Evolutionary conservation across 2,329 filamentous ascomycete species (phyloP).

Genomic region (Colletotrichum liaoningense): DNA sequence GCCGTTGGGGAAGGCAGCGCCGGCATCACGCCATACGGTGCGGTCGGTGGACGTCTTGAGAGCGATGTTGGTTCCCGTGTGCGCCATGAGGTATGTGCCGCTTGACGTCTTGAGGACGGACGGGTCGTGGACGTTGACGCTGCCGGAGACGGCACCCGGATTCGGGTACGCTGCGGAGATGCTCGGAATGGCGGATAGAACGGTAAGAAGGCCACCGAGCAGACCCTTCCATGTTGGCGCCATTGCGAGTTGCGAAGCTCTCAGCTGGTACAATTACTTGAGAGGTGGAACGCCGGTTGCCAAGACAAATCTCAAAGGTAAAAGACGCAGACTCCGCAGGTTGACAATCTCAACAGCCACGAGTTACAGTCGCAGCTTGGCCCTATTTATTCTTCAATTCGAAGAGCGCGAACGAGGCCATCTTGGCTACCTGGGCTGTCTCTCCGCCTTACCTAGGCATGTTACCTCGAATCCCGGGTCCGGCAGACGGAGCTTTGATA

Average conservation of each 20-base stretch:
- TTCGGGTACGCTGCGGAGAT: slow-evolving; percentile 29
- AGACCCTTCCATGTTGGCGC: slow-evolving; percentile 37
- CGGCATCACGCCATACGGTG: slow-evolving; percentile 44
- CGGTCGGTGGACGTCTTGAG: slow-evolving; percentile 48
- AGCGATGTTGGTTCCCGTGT: slow-evolving; percentile 41
- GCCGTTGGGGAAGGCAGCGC: slow-evolving; percentile 44
- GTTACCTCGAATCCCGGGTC: neutral
- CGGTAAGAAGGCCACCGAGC: slow-evolving; percentile 40
- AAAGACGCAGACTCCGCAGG: neutral
- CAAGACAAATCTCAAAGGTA: neutral
- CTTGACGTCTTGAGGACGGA: slow-evolving; percentile 43
- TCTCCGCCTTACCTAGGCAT: neutral
- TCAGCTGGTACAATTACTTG: neutral
- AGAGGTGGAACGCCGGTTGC: neutral
- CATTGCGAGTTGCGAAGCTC: slow-evolving; percentile 9
- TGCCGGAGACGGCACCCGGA: slow-evolving; percentile 42
- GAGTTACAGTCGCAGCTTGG: neutral
- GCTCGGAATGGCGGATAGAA: slow-evolving; percentile 31
- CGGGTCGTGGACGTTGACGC: slow-evolving; percentile 43
- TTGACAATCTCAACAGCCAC: neutral
- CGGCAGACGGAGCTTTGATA: neutral
- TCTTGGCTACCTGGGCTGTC: neutral
- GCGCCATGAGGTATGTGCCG: slow-evolving; percentile 43
- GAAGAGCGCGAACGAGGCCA: neutral
- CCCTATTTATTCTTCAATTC: neutral